Percentiles rank a stretch among this genome's conserved stretches.
Evolutionary conservation across 208 protist genomes (phyloP).

Genomic region (Kentomonas sorsogonicus): DNA sequence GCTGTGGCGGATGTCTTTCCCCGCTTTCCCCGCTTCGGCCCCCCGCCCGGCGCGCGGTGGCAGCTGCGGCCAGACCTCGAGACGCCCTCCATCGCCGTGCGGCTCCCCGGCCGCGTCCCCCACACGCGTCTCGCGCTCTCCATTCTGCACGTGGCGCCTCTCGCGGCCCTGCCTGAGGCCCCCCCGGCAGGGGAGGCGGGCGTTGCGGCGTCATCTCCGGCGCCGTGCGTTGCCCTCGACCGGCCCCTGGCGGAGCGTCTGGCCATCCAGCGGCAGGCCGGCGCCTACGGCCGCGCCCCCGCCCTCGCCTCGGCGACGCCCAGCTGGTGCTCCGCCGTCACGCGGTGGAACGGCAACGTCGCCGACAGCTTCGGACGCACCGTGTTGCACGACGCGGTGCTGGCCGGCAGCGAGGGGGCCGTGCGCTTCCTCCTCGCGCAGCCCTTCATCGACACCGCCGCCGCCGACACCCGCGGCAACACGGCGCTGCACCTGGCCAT

Average conservation of each 20-base stretch:
- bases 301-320: slow-evolving; percentile 20
- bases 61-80: slow-evolving; percentile 23
- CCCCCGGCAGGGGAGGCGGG: slow-evolving; percentile 13
- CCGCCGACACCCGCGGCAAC: slow-evolving; percentile 28
- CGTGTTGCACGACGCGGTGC: slow-evolving; percentile 61
- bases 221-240: slow-evolving; percentile 45
- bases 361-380: slow-evolving; percentile 72
- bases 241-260: slow-evolving; percentile 56
- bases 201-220: no score
- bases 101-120: slow-evolving; percentile 1
- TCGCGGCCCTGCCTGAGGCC: slow-evolving; percentile 14
- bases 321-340: no score
- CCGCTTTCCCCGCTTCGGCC: slow-evolving; percentile 39
- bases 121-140: neutral
- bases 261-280: slow-evolving; percentile 42
- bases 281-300: slow-evolving; percentile 27
- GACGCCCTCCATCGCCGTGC: slow-evolving; percentile 25
- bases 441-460: slow-evolving; percentile 50
- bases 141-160: no score
- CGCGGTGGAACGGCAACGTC: slow-evolving; percentile 69
- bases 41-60: slow-evolving; percentile 23
- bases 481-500: slow-evolving; percentile 64
- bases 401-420: slow-evolving; percentile 43
- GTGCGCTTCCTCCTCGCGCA: slow-evolving; percentile 53
- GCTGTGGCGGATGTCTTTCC: slow-evolving; percentile 48